Percentiles rank a stretch among this genome's conserved stretches.
Conservation (phyloP, 129 eudicot species). For the Arctium lappa region DNA sequence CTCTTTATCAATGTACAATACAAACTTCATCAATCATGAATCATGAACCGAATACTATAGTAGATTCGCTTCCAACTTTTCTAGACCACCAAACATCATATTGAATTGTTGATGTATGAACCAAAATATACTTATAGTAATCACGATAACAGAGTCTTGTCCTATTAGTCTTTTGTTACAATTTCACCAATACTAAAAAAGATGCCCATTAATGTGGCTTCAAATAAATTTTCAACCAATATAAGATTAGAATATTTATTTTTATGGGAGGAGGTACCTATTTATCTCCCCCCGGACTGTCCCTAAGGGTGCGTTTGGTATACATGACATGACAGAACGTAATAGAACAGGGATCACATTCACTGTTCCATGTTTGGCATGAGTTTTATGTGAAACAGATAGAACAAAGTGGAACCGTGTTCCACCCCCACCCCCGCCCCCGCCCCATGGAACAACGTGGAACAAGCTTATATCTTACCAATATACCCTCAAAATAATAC, state of each 20-base stretch:
- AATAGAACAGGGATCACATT: too few species aligned
- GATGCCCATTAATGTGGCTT: not conserved
- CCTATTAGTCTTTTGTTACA: not conserved
- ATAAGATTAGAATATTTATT: not conserved
- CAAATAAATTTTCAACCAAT: not conserved
- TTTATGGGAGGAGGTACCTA: constrained; percentile 5
- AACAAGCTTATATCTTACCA: too few species aligned
- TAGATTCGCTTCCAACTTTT: not conserved
- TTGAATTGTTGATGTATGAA: not conserved
- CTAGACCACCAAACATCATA: not conserved
- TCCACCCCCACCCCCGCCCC: too few species aligned
- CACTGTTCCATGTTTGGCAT: too few species aligned
- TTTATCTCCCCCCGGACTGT: not conserved
- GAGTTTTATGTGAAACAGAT: too few species aligned
- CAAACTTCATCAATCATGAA: not conserved
- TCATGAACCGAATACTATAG: not conserved
- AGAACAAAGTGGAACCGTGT: too few species aligned
- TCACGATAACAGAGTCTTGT: not conserved
- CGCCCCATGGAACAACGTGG: too few species aligned
- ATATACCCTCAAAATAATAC: too few species aligned
- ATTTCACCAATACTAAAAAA: not conserved
- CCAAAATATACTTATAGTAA: not conserved
- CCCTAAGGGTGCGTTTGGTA: not conserved
- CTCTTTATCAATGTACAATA: constrained; percentile 21
- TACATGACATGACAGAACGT: too few species aligned